Conservation (phyloP, 768 basidiomycete genomes). For the Grammothele lineata region DNA sequence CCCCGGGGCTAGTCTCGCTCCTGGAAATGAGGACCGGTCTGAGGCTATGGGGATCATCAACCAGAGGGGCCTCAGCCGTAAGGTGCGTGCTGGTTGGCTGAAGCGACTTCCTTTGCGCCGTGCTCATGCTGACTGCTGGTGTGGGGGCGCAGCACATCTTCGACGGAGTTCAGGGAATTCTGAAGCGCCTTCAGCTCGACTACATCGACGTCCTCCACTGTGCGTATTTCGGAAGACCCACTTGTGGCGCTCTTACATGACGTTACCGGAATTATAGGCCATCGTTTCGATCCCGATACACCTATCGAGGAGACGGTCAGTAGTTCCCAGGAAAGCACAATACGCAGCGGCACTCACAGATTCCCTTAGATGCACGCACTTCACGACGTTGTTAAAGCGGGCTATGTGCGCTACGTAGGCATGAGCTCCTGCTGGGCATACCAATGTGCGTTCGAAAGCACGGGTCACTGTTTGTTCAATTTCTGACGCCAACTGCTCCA, state of each 20-base stretch:
- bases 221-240: conserved; percentile 27
- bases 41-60: conserved; percentile 33
- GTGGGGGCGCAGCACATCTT: conserved; percentile 56
- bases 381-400: conserved; percentile 43
- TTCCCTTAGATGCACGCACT: conserved; percentile 37
- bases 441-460: conserved; percentile 26
- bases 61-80: conserved; percentile 32
- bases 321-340: not conserved
- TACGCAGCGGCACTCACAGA: conserved; percentile 11
- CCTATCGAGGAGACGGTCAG: conserved; percentile 36
- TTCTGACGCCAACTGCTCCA: not conserved
- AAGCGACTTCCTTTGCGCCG: too few relatives aligned
- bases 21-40: not conserved
- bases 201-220: conserved; percentile 77
- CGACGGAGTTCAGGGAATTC: conserved; percentile 54
- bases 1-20: conserved; percentile 6
- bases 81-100: conserved; percentile 25
- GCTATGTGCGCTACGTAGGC: conserved; percentile 40
- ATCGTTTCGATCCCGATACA: conserved; percentile 33
- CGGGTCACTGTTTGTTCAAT: too few relatives aligned
- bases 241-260: not conserved
- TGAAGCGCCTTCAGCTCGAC: conserved; percentile 68
- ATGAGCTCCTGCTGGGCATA: conserved; percentile 36
- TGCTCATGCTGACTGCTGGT: not conserved
- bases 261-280: conserved; percentile 29